phyloP scores from a whole-genome alignment of 805 yeast species.

The Wickerhamiella siamensis region DNA sequence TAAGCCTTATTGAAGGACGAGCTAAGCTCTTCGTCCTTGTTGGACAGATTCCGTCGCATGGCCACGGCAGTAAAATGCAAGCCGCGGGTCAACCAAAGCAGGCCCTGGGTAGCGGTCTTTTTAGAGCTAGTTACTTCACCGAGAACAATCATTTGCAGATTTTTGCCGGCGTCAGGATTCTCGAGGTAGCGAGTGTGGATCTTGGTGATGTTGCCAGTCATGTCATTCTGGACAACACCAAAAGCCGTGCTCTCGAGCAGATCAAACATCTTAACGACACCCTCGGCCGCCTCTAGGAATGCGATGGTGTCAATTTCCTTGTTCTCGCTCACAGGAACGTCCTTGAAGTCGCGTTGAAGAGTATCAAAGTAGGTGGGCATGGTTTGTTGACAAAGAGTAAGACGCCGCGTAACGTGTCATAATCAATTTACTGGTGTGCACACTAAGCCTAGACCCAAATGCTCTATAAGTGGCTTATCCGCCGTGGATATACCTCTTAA shows the following conservation, averaged over 20 bases:
- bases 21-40: conserved; percentile 49
- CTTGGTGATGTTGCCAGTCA: conserved; percentile 75
- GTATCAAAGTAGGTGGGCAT: conserved; percentile 59
- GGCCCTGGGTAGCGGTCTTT: conserved; percentile 79
- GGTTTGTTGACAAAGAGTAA: conserved; percentile 31
- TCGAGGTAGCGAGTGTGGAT: conserved; percentile 51
- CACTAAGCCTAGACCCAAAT: too few species aligned
- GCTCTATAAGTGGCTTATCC: too few species aligned
- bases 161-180: conserved; percentile 46
- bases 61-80: conserved; percentile 84
- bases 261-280: conserved; percentile 67
- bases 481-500: too few species aligned
- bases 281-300: conserved; percentile 72
- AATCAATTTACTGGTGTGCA: too few species aligned
- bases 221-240: conserved; percentile 69
- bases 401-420: not conserved
- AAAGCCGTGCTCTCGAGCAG: conserved; percentile 76
- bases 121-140: conserved; percentile 52
- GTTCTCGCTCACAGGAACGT: conserved; percentile 48
- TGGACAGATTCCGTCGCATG: conserved; percentile 60
- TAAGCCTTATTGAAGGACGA: conserved; percentile 77
- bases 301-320: conserved; percentile 56
- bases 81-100: conserved; percentile 71
- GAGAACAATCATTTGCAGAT: conserved; percentile 65
- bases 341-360: conserved; percentile 58